Evolutionary conservation across 495 filamentous ascomycete genomes (phyloP), one percentile per base, ranked within the genome.

Genomic region (Hypoxylon lienhwacheense): DNA sequence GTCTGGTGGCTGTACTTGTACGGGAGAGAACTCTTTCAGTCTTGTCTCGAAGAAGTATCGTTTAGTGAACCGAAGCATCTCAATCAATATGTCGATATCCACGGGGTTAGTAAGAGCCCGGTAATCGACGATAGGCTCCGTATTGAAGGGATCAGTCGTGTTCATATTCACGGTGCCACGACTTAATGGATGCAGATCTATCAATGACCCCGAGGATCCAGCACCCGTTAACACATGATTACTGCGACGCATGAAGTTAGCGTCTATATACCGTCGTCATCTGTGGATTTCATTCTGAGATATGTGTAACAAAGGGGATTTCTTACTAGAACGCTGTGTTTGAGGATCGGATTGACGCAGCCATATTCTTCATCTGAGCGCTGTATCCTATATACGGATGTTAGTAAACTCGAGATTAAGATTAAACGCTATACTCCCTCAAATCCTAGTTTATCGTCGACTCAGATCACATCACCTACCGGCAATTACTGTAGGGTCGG

Each of bases 21-120:
- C 44, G 1, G 70, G 61, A 0, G 33, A 29, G n/a, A 57, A 58
- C 7, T 43, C 55, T 6, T 46, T 59, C 12, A 55, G 35, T 4
- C 69, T 59, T 28, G 71, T 75, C 40, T 70, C 62, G 10, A 71
- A 57, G 64, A 70, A 66, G 21, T 69, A 77, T 5, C 66, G 53
- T 21, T 66, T 62, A 15, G 69, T 68, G 39, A 72, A 76, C 26
- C 69, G 65, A 19, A 76, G 16, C 32, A 77, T 68, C 41, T 74
- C 74, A 7, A 69, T 53, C 61, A 75, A 69, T 42, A 77, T 60
- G 31, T 64, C 60, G 2, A 67, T 36, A 47, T 80, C 77, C 7
- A 80, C 61, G 10, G 75, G 74, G 51, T 80, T 80, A n/a, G 59
- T 59, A 8, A 80, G 68, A 5, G 71, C 70, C 28, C 76, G 69